A percentile compares a stretch with the other conserved stretches of the same genome.
These are phyloP conservation scores for Candida railenensis DNA, from an alignment of 805 yeast species.

Conservation along the genomic window DNA sequence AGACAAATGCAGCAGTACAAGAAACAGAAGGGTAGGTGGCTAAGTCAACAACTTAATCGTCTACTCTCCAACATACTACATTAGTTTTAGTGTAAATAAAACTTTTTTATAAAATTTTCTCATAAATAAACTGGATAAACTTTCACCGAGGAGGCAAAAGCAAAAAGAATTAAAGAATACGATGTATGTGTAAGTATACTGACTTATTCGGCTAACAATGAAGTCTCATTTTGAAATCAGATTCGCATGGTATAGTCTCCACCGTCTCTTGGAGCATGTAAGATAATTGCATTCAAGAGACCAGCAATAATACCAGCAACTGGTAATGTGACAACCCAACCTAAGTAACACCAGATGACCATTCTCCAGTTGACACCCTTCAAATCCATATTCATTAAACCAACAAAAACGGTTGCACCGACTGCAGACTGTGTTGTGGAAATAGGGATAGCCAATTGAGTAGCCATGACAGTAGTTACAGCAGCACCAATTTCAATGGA, in stretches of 20 bases:
- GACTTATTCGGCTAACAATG: no score
- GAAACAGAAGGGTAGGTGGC: no score
- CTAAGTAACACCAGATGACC: constrained; percentile 68
- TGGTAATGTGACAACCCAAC: constrained; percentile 75
- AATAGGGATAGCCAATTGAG: constrained; percentile 68
- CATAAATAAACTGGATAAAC: no score
- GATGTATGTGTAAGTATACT: no score
- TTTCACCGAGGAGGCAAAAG: no score
- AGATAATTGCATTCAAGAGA: constrained; percentile 56
- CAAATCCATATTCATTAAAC: constrained; percentile 64
- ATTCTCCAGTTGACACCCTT: constrained; percentile 74
- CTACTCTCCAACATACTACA: no score
- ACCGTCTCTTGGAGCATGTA: constrained; percentile 58
- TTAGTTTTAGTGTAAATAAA: no score
- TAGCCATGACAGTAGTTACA: constrained; percentile 70
- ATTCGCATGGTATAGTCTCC: constrained; percentile 16
- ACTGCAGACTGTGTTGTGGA: constrained; percentile 79
- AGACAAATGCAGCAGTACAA: no score
- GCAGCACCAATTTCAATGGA: constrained; percentile 79
- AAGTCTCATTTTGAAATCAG: background rate
- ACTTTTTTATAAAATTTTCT: no score
- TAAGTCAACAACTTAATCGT: no score
- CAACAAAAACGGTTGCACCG: constrained; percentile 77
- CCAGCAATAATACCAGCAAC: constrained; percentile 75
- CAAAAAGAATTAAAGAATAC: no score